Percentiles rank a stretch among this genome's conserved stretches.
Evolutionary conservation across 2,329 filamentous ascomycete species (phyloP).

Genomic region (Epichloe sylvatica): DNA sequence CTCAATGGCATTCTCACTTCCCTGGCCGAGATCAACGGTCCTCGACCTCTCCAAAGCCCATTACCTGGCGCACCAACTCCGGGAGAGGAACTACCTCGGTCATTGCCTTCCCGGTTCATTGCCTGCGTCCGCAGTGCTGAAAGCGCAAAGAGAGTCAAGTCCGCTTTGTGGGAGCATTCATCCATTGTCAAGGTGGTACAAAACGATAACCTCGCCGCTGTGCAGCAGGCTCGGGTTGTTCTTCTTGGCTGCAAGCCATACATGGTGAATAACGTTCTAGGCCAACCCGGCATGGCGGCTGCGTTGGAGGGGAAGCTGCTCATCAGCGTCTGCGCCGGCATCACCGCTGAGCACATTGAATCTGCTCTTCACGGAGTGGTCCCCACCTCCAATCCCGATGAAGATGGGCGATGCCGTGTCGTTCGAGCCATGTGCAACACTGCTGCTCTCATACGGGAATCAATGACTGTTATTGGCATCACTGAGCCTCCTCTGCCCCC

Average conservation of each 20-base stretch:
- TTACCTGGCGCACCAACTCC: conserved; percentile 30
- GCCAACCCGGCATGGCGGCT: conserved; percentile 51
- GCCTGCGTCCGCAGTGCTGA: conserved; percentile 63
- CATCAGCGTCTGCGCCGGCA: conserved; percentile 68
- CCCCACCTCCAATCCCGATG: conserved; percentile 30
- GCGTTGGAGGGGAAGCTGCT: conserved; percentile 69
- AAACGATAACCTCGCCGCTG: conserved; percentile 57
- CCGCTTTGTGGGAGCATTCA: conserved; percentile 49
- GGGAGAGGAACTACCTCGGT: conserved; percentile 34
- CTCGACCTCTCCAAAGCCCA: conserved; percentile 30
- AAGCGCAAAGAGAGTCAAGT: conserved; percentile 53
- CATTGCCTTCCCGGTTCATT: conserved; percentile 62
- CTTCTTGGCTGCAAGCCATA: conserved; percentile 72
- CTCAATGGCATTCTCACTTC: conserved; percentile 66
- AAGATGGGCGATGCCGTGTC: conserved; percentile 43
- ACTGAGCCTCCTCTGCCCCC: conserved; percentile 42
- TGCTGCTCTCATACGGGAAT: conserved; percentile 62
- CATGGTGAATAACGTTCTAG: conserved; percentile 55
- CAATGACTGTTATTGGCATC: conserved; percentile 67
- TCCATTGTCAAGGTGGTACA: conserved; percentile 51
- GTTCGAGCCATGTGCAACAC: conserved; percentile 80
- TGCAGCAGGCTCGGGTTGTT: conserved; percentile 55
- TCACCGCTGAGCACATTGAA: conserved; percentile 56
- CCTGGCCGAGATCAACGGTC: conserved; percentile 38
- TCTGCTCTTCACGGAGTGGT: conserved; percentile 44